A percentile compares a stretch with the other conserved stretches of the same genome.
Conservation (phyloP, 1,139 yeast species). For the Saccharomyces pastorianus region DNA sequence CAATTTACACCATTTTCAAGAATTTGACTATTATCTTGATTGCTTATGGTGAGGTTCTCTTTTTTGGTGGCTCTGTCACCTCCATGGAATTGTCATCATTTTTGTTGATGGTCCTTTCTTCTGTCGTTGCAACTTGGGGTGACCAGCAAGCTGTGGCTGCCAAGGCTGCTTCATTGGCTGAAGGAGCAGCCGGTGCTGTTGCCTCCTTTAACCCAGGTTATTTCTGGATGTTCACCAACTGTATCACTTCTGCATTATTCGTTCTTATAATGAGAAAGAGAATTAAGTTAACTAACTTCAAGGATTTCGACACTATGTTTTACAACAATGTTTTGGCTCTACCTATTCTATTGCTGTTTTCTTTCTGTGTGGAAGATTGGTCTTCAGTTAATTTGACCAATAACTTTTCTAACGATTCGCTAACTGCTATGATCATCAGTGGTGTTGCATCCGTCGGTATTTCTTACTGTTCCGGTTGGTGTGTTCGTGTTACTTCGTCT, state of each 20-base stretch:
- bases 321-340: constrained; percentile 89
- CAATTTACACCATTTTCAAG: constrained; percentile 95
- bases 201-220: constrained; percentile 62
- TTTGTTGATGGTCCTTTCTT: constrained; percentile 82
- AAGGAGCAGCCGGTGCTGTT: constrained; percentile 28
- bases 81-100: constrained; percentile 86
- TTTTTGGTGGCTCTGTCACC: constrained; percentile 93
- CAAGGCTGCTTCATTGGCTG: constrained; percentile 19
- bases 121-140: constrained; percentile 93
- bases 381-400: constrained; percentile 59
- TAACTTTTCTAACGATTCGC: constrained; percentile 68
- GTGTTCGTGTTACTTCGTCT: constrained; percentile 96
- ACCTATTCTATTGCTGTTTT: constrained; percentile 72
- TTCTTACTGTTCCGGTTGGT: constrained; percentile 98
- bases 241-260: constrained; percentile 88
- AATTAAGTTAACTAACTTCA: constrained; percentile 91
- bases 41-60: constrained; percentile 95
- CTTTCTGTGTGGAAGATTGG: constrained; percentile 88
- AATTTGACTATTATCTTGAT: constrained; percentile 91
- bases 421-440: constrained; percentile 82
- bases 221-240: constrained; percentile 93
- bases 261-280: constrained; percentile 94
- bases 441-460: constrained; percentile 94
- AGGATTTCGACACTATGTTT: constrained; percentile 97
- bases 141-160: constrained; percentile 42